Evolutionary conservation across 2,329 filamentous ascomycete genomes (phyloP), one percentile per base, ranked within the genome.

Genomic region (Juglanconis oblonga): DNA sequence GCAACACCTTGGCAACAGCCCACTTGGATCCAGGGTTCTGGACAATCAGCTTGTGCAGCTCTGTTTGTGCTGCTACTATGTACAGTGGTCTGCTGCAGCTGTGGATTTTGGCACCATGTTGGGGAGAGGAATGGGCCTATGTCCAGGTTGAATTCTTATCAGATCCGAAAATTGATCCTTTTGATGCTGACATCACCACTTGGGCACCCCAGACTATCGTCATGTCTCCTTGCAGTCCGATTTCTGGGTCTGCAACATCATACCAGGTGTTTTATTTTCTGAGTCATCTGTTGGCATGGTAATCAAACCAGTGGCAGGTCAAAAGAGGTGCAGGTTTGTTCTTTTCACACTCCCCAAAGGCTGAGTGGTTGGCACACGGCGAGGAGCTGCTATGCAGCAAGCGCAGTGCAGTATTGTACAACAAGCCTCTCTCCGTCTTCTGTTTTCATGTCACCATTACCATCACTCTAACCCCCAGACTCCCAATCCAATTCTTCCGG

Each of bases 71-170:
- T 29, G 14, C 17, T 14, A 11, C 29, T 11, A 33, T 17, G 6
- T 44, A n/a, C 10, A 33, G 33, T 31, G 11, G 35, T 36, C 17
- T 40, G 17, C 51, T 44, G 31, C 24, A 53, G n/a, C 38, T 55
- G 45, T 57, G 33, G 54, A 45, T 40, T 50, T 40, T 44, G 45
- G 14, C 13, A 48, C 17, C 17, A 38, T 24, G n/a, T 49, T 47
- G n/a, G 52, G 33, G 14, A 36, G 14, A 33, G 14, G 32, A 17
- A 36, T 54, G 32, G 32, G 53, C 44, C 53, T 29, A 32, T 33
- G 32, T 31, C 47, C 35, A 35, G 55, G 29, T 32, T 24, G 38
- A 56, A 49, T 38, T 57, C 55, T 57, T 52, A 57, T 57, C 55
- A 57, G 55, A 57, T 57, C 36, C 47, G 47, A 35, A 3, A 10